Evolutionary conservation across 768 basidiomycete species (phyloP), one percentile per base, ranked within the genome.

Genomic region (Tubosaeta sp.): DNA sequence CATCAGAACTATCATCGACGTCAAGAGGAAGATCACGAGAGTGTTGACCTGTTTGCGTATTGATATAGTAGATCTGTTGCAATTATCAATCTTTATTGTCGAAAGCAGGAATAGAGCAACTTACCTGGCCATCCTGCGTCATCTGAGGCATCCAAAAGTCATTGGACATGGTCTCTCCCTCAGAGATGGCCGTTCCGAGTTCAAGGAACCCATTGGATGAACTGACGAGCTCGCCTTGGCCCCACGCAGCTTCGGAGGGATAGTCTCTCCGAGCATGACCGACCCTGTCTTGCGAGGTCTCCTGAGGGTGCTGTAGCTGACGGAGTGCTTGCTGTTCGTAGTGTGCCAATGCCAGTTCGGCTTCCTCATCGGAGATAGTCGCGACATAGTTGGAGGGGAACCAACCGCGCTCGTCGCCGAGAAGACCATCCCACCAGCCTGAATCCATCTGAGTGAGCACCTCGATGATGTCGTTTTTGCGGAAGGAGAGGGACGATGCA

Each of bases 371-470:
- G 25, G 83, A 78, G 51, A 97, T 83, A 42, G 81, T 66, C 43
- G 76, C 72, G 42, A 97, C 94, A 74, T 97, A 98, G 73, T 98
- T 99, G 59, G 89, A 91, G 19, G 95, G 95, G 71, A 99, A 95
- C 92, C 92, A 95, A 52, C 95, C 95, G 46, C 95, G 83, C 67
- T 89, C 86, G 50, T 91, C 88, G 44, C 85, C 83, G 19, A 97
- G 77, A 53, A 97, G 74, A 5, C 95, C 95, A 68, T 99, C 95
- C 97, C 95, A 97, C 95, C 95, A 99, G 14, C 95, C 95, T 5
- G 90, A 90, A 34, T 91, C 88, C 50, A 97, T 83, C 61, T 85
- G 86, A 11, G 88, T 90, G 48, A 95, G 78, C 54, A 98, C 92
- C 69, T 97, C 92, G 58, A 99, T 97, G 59, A 97, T 80, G 65